Evolutionary conservation across 2,329 filamentous ascomycete species (phyloP), one percentile per base, ranked within the genome.

Genomic region (Botrytis cinerea): DNA sequence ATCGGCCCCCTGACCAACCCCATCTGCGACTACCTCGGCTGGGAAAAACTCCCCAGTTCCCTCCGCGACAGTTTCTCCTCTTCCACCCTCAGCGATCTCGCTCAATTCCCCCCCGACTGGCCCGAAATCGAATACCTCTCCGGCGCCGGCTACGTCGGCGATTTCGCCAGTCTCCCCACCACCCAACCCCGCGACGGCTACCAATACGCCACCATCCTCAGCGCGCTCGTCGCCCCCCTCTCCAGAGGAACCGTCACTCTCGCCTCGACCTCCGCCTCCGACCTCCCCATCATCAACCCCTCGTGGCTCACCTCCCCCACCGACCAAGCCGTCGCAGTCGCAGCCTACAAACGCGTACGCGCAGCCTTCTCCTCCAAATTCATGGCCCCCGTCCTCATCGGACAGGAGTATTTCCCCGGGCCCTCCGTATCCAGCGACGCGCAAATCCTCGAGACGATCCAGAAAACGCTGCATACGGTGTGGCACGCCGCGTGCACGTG

Each of bases 401-500:
- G 76, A 8, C 12, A 35, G 0, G 78, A 80, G 46, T 68, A 73
- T 22, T 54, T 57, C 5, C 77, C 76, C 1, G 76, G 78, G 5
- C 1, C 35, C 8, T 20, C 40, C 4, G 71, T 79, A 0, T 59
- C 72, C 32, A 76, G 71, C 7, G 78, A 79, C 73, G 77, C 62
- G 16, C 62, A 78, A 20, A 76, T 79, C 60, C 35, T 74, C 35
- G 46, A 66, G 14, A 73, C 62, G 14, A 75, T 77, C 7, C n/a
- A 57, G 78, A 18, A 75, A 74, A 48, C 81, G 81, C 8, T 82
- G 18, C 43, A 51, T 18, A 45, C 70, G 9, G 73, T 77, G 48
- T 89, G 83, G 84, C 88, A 87, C 79, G 88, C 85, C 83, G 86
- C 83, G 0, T 86, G 87, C 0, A 91, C 88, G 0, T 84, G 83